Conservation (phyloP, 768 basidiomycete species). For the Suillus lakei region DNA sequence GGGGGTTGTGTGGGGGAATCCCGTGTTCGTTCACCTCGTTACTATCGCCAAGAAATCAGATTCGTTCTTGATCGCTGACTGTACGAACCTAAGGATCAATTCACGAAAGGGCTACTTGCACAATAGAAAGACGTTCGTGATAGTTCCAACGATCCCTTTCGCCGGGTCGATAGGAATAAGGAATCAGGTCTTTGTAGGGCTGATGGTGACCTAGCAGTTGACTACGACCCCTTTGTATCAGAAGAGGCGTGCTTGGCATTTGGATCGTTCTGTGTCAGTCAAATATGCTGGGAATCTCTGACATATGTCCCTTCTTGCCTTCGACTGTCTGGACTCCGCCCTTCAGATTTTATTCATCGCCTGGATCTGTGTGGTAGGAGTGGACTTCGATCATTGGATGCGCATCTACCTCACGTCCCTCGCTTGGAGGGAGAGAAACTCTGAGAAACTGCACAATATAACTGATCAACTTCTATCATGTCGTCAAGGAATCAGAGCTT, state of each 20-base stretch:
- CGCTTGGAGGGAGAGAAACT: no score
- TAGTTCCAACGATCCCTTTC: neutral
- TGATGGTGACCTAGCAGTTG: neutral
- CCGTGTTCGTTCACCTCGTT: no score
- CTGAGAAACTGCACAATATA: no score
- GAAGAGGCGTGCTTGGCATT: neutral
- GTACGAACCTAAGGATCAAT: neutral
- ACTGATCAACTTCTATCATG: no score
- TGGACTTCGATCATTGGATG: neutral
- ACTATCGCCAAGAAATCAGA: neutral
- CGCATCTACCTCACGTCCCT: no score
- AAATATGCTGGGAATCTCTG: neutral
- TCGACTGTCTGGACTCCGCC: neutral
- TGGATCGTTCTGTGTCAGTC: neutral
- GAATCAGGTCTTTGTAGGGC: neutral
- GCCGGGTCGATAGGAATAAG: neutral
- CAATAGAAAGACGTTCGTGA: neutral
- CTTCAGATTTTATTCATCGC: neutral
- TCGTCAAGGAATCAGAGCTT: no score
- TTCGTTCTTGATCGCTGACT: neutral
- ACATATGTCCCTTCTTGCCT: neutral
- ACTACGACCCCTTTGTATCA: neutral
- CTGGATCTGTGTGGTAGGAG: neutral
- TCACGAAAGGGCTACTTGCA: no score
- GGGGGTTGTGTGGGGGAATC: slow-evolving; percentile 6